A percentile compares a stretch with the other conserved stretches of the same genome.
These are phyloP conservation scores for Carex scoparia DNA, from an alignment of 176 grass and related monocot species.

Conservation along the genomic window DNA sequence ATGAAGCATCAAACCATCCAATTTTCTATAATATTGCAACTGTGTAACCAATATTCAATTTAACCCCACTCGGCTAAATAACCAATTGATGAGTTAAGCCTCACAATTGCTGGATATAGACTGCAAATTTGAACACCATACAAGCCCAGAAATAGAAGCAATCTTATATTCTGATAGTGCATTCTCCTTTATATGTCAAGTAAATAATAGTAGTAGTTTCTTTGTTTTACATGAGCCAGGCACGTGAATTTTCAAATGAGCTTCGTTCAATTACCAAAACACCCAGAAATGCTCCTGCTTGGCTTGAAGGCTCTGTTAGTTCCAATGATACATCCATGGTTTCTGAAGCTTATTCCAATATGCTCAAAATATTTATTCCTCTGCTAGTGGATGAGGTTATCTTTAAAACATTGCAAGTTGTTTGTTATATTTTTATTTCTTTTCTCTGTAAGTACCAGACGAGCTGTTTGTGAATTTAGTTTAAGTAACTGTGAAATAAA, in stretches of 20 bases:
- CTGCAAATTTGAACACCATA: not conserved
- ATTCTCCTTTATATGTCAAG: not conserved
- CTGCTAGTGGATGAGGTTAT: constrained; percentile 95
- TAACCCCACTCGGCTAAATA: not conserved
- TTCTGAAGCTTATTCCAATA: constrained; percentile 97
- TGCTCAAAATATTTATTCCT: constrained; percentile 99
- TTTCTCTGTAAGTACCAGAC: not conserved
- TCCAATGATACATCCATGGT: constrained; percentile 81
- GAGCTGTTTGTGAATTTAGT: not conserved
- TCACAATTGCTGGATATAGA: not conserved
- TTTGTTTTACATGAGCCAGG: constrained; percentile 42
- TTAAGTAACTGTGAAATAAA: not conserved
- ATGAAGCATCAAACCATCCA: constrained; percentile 1
- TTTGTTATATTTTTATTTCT: not conserved
- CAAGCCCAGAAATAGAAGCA: not conserved
- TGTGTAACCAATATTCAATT: not conserved
- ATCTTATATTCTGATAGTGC: not conserved
- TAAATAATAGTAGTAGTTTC: not conserved
- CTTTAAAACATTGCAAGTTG: constrained; percentile 7
- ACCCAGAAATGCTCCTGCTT: constrained; percentile 72
- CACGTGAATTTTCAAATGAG: constrained; percentile 98
- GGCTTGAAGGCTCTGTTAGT: constrained; percentile 74
- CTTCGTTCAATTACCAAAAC: constrained; percentile 91
- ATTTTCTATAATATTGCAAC: not conserved
- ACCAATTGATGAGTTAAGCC: not conserved